These are phyloP conservation scores for Daldinia caldariorum DNA, from an alignment of 495 filamentous ascomycete genomes.

Conservation along the genomic window DNA sequence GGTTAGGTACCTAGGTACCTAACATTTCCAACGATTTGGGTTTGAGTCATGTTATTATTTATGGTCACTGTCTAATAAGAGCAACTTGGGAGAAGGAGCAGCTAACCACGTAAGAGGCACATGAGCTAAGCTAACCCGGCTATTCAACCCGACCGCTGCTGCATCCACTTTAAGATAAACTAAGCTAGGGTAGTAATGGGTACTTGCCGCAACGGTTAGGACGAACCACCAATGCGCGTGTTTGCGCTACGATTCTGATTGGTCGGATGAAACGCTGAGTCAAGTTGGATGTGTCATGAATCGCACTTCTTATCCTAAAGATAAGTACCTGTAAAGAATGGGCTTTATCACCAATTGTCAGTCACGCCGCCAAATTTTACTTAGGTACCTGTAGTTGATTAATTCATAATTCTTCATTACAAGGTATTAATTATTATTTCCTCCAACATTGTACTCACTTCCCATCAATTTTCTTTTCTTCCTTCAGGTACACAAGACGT, in stretches of 20 bases:
- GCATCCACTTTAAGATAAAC: constrained; percentile 19
- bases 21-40: too few species aligned
- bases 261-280: constrained; percentile 34
- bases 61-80: too few species aligned
- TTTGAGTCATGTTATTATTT: too few species aligned
- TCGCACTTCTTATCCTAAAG: constrained; percentile 12
- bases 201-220: constrained; percentile 5
- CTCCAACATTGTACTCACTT: neutral
- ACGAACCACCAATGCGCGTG: constrained; percentile 42
- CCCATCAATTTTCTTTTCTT: neutral
- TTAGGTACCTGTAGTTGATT: neutral
- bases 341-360: neutral
- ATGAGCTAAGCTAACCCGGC: constrained; percentile 16
- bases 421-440: neutral
- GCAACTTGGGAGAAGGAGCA: too few species aligned
- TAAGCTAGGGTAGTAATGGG: neutral
- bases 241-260: constrained; percentile 47
- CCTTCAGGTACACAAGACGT: neutral
- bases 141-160: constrained; percentile 9
- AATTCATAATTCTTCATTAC: neutral
- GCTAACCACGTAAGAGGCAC: neutral
- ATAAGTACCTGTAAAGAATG: neutral
- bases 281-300: constrained; percentile 46
- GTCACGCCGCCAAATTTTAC: neutral
- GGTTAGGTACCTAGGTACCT: too few species aligned